A percentile compares a stretch with the other conserved stretches of the same genome.
Conservation (phyloP, 2,329 filamentous ascomycete species). For the Didymella arachidicola region DNA sequence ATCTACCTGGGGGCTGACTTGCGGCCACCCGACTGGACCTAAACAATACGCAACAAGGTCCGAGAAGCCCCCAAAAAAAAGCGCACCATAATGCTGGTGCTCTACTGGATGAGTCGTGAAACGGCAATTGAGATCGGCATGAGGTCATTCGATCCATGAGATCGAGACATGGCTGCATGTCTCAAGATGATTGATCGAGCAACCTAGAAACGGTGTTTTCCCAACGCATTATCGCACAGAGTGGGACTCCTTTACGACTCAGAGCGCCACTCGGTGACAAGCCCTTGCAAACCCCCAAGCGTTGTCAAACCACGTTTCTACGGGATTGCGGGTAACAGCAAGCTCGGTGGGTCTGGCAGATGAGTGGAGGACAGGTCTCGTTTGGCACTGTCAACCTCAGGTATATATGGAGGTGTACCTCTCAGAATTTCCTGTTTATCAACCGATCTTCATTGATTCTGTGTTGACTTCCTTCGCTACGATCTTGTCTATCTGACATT, state of each 20-base stretch:
- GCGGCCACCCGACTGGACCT: slow-evolving; percentile 1
- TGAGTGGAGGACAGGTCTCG: slow-evolving; percentile 22
- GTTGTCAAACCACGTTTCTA: slow-evolving; percentile 23
- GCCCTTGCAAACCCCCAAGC: slow-evolving; percentile 10
- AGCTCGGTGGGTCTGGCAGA: slow-evolving; percentile 18
- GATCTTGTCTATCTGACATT: slow-evolving; percentile 20
- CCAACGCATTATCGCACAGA: slow-evolving; percentile 15
- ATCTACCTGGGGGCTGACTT: slow-evolving; percentile 11
- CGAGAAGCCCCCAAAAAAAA: slow-evolving; percentile 2
- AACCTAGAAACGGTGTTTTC: slow-evolving; percentile 8
- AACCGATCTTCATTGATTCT: slow-evolving; percentile 24
- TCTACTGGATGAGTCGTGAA: slow-evolving; percentile 20
- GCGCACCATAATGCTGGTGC: background rate
- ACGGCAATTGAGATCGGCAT: slow-evolving; percentile 24
- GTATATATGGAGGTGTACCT: slow-evolving; percentile 23
- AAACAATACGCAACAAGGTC: background rate
- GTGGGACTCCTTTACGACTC: slow-evolving; percentile 13
- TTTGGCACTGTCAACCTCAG: slow-evolving; percentile 11
- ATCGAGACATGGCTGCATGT: slow-evolving; percentile 6
- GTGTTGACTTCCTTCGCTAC: slow-evolving; percentile 20
- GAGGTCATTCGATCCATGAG: slow-evolving; percentile 6
- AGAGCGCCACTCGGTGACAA: slow-evolving; percentile 16
- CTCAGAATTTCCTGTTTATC: slow-evolving; percentile 4
- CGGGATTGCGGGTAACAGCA: slow-evolving; percentile 8
- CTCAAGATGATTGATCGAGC: slow-evolving; percentile 17